Percentiles rank a stretch among this genome's conserved stretches.
Evolutionary conservation across 192 early-diverging fungal genomes (phyloP).

Genomic region (Backusella tarrabulga): DNA sequence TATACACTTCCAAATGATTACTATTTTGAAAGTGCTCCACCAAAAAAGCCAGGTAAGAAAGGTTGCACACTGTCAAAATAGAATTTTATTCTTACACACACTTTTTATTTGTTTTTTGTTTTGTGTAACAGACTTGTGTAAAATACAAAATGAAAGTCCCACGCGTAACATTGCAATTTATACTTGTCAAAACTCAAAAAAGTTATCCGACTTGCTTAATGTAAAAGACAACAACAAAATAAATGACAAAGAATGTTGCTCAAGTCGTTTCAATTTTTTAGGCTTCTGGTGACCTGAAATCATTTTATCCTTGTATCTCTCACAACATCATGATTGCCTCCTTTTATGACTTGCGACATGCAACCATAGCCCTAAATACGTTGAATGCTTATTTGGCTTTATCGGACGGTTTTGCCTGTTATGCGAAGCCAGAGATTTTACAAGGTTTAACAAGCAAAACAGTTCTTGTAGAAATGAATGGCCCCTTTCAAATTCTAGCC

Average conservation of each 20-base stretch:
- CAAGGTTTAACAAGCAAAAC: background rate
- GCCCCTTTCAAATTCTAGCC: background rate
- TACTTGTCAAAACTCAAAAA: background rate
- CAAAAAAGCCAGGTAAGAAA: background rate
- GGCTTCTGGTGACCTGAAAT: background rate
- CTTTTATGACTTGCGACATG: background rate
- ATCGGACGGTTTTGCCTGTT: background rate
- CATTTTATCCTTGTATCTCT: background rate
- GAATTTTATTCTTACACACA: background rate
- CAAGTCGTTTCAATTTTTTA: background rate
- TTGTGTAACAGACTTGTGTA: background rate
- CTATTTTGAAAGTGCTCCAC: too few relatives aligned
- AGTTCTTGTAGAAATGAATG: background rate
- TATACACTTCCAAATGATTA: too few relatives aligned
- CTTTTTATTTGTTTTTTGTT: background rate
- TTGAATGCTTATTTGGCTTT: background rate
- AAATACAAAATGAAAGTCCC: background rate
- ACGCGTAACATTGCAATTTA: constrained; percentile 1
- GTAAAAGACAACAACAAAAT: background rate
- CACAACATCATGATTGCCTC: background rate
- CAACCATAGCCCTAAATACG: background rate
- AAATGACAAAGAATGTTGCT: background rate
- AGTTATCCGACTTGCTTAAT: background rate
- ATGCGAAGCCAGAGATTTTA: background rate
- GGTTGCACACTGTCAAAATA: background rate